Conservation (phyloP, 2,329 filamentous ascomycete species). For the Colletotrichum lini region DNA sequence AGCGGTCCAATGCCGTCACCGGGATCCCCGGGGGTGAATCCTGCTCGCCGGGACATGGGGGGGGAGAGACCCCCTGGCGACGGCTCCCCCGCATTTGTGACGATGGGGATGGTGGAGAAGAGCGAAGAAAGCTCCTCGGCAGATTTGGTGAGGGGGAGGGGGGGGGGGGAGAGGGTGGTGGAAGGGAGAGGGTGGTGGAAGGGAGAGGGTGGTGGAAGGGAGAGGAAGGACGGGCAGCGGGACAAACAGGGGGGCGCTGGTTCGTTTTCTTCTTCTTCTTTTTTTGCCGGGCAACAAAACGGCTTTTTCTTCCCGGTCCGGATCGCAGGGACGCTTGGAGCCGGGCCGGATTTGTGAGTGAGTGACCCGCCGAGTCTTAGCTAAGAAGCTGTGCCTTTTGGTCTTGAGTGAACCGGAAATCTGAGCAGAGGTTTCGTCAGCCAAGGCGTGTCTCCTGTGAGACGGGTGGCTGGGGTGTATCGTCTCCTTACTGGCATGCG, state of each 20-base stretch:
- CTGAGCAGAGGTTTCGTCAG: background rate
- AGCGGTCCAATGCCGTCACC: conserved; percentile 39
- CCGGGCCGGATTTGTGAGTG: conserved; percentile 12
- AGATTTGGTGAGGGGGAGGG: too few species aligned
- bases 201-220: too few species aligned
- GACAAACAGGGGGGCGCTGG: background rate
- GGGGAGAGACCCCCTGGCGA: background rate
- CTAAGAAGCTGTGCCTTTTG: background rate
- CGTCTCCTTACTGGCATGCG: background rate
- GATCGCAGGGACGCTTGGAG: conserved; percentile 3
- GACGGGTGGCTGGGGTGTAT: background rate
- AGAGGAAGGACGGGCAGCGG: conserved; percentile 12
- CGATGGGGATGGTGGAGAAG: conserved; percentile 22
- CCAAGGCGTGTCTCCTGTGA: conserved; percentile 1
- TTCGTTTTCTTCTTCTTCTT: too few species aligned
- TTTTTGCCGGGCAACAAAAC: background rate
- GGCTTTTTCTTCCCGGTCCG: background rate
- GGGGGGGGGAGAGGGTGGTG: too few species aligned
- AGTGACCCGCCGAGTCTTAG: background rate
- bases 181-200: too few species aligned
- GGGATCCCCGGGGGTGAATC: conserved; percentile 1
- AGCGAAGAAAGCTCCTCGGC: background rate
- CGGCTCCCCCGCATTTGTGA: conserved; percentile 28
- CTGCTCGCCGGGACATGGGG: conserved; percentile 9
- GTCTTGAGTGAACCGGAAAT: background rate